Base-by-base conservation (phyloP, 345 rosid genomes). In the Erucastrum elatum region DNA sequence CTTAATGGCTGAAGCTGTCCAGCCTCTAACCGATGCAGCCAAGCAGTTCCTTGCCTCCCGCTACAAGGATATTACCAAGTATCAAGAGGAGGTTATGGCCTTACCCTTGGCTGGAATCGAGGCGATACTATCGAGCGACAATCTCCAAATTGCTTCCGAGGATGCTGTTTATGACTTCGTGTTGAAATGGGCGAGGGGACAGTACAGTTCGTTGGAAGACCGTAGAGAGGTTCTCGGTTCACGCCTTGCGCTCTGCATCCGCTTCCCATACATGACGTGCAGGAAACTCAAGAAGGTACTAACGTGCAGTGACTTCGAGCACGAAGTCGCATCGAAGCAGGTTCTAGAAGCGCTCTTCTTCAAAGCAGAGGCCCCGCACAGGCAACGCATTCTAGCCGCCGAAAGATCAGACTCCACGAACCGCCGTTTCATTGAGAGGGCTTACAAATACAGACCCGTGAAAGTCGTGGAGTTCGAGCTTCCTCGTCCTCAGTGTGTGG, bases 241-340 rank as follows among this genome's bases (percentile, higher is more conserved):
- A 16, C 60, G 60, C 60, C 60, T 53, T 16, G 60, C 60, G 25
- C 60, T 53, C 60, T 53, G 21, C 26, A 53, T 53, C 26, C 60
- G 60, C 60, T 53, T 53, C 60, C 60, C 60, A 15, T 53, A 53
- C 60, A 53, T 53, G 60, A 53, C 60, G 60, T 53, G 60, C 60
- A 3, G 60, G 0, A 53, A 53, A 53, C 60, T 53, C 8, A 53
- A 53, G 7, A 53, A 53, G 60, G 60, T 53, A 53, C 60, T 53
- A 16, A 53, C 60, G 3, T 53, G 60, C 60, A 53, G 60, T 16
- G 60, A 53, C 60, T 53, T 53, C 0, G 60, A 53, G 60, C 60
- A 53, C 1, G 10, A 53, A 53, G 60, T 53, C 7, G 60, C 60
- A 7, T 53, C 60, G 16, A 53, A 53, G 10, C 60, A 53, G 6